Evolutionary conservation across 2,329 filamentous ascomycete species (phyloP).

Genomic region (Fusarium newnesense): DNA sequence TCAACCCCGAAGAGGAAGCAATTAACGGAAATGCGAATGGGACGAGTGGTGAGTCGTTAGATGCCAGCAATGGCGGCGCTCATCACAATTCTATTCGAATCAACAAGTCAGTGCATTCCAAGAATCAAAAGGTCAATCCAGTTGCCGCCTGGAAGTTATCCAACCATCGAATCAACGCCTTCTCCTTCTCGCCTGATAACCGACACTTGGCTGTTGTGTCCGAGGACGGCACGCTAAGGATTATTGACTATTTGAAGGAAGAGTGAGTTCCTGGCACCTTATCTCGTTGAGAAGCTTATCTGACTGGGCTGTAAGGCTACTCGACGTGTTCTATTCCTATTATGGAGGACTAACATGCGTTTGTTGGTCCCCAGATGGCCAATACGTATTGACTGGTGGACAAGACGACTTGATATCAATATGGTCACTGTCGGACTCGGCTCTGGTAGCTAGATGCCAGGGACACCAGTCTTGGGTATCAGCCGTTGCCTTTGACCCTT

Average conservation of each 20-base stretch:
- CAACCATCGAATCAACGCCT: constrained; percentile 88
- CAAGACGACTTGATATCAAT: constrained; percentile 97
- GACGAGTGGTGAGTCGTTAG: constrained; percentile 56
- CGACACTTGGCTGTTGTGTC: constrained; percentile 89
- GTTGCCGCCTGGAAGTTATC: constrained; percentile 93
- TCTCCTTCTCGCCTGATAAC: constrained; percentile 91
- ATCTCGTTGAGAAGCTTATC: not conserved
- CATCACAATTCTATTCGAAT: constrained; percentile 70
- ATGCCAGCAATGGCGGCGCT: constrained; percentile 47
- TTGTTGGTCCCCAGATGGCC: constrained; percentile 97
- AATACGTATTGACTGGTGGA: constrained; percentile 93
- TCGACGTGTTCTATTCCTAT: constrained; percentile 89
- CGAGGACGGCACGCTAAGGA: constrained; percentile 88
- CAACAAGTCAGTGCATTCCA: constrained; percentile 91
- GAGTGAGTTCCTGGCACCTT: constrained; percentile 64
- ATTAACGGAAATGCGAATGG: constrained; percentile 57
- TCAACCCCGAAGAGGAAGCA: constrained; percentile 74
- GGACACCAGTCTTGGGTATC: constrained; percentile 97
- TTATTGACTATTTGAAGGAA: constrained; percentile 93
- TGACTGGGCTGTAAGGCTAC: constrained; percentile 64
- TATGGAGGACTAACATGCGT: constrained; percentile 94
- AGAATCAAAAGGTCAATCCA: constrained; percentile 92
- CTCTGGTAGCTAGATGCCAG: constrained; percentile 90
- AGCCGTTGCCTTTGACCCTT: constrained; percentile 92
- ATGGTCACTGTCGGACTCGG: constrained; percentile 87